Base-by-base conservation (phyloP, 805 yeast species). In the Yueomyces sinensis region DNA sequence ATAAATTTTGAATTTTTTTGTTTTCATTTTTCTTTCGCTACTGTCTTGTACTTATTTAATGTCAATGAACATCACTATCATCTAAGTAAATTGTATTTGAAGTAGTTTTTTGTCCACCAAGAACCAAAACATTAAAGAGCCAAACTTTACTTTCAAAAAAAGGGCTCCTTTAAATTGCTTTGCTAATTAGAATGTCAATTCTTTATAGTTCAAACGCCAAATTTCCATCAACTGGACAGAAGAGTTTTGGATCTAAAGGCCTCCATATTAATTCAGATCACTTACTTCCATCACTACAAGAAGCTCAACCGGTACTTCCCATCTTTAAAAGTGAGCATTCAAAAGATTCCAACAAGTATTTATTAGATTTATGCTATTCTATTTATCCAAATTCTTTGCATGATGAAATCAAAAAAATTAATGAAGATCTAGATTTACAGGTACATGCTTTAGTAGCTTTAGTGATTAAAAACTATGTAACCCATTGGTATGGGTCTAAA, bases 401-500 rank as follows among this genome's bases (percentile, higher is more conserved):
- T 22, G 19, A 32, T 6, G 28, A 38, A 13, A 42, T 55, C 1
- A 7, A 28, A 1, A 20, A 32, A 3, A 18, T 49, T 24, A 32
- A 41, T 4, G 20, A 31, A 9, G 27, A 25, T 9, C 19, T 38
- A 1, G 44, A 45, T 17, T 37, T 55, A 22, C 41, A 48, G n/a
- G 27, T 45, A 1, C 43, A 47, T 31, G 47, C 58, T 5, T 42
- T 55, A 9, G 22, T 42, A 29, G 45, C 50, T 7, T 40, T 55
- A 25, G 33, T 54, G 9, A 33, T 49, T 17, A 41, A 48, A 32
- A 54, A 50, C 33, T 54, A 47, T 34, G 34, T 55, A 7, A 34
- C 33, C 5, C 33, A 49, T 13, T 55, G 60, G 60, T 53, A 53
- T 36, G 58, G 58, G 13, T 24, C 37, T n/a, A 55, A 51, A 35